These are phyloP conservation scores for Fonsecaea pedrosoi DNA, from an alignment of 2,329 filamentous ascomycete species.

Conservation along the genomic window DNA sequence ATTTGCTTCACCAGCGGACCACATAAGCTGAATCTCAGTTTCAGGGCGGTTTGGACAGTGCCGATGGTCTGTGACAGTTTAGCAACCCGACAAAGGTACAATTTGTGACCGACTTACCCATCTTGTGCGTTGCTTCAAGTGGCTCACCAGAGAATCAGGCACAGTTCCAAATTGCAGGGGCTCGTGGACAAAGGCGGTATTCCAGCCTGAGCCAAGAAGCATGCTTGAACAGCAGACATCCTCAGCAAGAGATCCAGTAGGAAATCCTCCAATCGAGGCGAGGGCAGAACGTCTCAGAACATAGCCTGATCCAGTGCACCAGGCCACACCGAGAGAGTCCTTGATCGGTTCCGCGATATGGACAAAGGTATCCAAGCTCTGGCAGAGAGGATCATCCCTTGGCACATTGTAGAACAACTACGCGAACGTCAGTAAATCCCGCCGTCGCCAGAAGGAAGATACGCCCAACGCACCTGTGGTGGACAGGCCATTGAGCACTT, in stretches of 20 bases:
- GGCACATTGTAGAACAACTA: conserved; percentile 43
- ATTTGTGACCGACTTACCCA: conserved; percentile 40
- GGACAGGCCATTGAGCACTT: conserved; percentile 39
- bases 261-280: conserved; percentile 41
- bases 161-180: conserved; percentile 42
- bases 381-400: conserved; percentile 39
- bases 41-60: conserved; percentile 61
- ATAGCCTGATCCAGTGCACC: conserved; percentile 43
- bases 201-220: conserved; percentile 41
- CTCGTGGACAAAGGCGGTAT: conserved; percentile 40
- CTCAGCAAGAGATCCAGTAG: conserved; percentile 41
- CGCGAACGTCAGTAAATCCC: not conserved
- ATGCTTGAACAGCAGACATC: conserved; percentile 41
- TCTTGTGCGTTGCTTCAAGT: conserved; percentile 48
- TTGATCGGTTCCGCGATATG: conserved; percentile 41
- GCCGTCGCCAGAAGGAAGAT: too few species aligned
- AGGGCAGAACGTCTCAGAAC: conserved; percentile 41
- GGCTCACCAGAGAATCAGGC: conserved; percentile 46
- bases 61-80: conserved; percentile 33
- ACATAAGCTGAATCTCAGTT: conserved; percentile 62
- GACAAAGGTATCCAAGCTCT: conserved; percentile 37
- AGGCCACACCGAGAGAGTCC: conserved; percentile 40
- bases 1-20: conserved; percentile 58
- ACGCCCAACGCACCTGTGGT: conserved; percentile 35
- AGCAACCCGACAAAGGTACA: conserved; percentile 6